phyloP scores from a whole-genome alignment of 148 eudicot species.

The Amaranthus palmeri region DNA sequence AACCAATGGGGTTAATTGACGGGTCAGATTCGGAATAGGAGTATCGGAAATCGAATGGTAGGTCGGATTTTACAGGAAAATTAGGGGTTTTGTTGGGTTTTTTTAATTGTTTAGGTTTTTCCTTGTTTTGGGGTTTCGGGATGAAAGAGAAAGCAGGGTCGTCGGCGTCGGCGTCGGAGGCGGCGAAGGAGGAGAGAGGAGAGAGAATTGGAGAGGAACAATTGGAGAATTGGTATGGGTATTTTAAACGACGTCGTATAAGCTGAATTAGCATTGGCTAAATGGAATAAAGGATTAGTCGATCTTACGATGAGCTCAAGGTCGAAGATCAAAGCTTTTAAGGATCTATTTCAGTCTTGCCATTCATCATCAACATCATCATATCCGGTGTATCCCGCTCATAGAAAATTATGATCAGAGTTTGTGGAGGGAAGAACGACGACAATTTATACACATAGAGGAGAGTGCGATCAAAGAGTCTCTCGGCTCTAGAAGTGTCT shows the following conservation, averaged over 20 bases:
- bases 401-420: too few relatives aligned
- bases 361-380: too few relatives aligned
- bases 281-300: too few relatives aligned
- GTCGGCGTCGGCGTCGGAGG: slow-evolving; percentile 21
- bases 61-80: slow-evolving; percentile 33
- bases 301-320: too few relatives aligned
- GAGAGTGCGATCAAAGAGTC: too few relatives aligned
- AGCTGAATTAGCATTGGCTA: slow-evolving; percentile 35
- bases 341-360: too few relatives aligned
- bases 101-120: slow-evolving; percentile 14
- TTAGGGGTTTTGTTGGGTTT: slow-evolving; percentile 19
- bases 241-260: slow-evolving; percentile 34
- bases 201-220: slow-evolving; percentile 22
- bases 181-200: too few relatives aligned
- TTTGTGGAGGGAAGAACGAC: too few relatives aligned
- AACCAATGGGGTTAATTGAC: slow-evolving; percentile 54
- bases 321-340: too few relatives aligned
- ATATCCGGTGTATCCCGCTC: too few relatives aligned
- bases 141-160: slow-evolving; percentile 81
- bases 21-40: slow-evolving; percentile 78
- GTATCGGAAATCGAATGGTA: slow-evolving; percentile 85
- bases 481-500: too few relatives aligned
- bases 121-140: slow-evolving; percentile 27
- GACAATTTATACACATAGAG: too few relatives aligned
- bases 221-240: slow-evolving; percentile 15